Conservation (phyloP, 192 early-diverging fungal species). For the Podila epicladia region DNA sequence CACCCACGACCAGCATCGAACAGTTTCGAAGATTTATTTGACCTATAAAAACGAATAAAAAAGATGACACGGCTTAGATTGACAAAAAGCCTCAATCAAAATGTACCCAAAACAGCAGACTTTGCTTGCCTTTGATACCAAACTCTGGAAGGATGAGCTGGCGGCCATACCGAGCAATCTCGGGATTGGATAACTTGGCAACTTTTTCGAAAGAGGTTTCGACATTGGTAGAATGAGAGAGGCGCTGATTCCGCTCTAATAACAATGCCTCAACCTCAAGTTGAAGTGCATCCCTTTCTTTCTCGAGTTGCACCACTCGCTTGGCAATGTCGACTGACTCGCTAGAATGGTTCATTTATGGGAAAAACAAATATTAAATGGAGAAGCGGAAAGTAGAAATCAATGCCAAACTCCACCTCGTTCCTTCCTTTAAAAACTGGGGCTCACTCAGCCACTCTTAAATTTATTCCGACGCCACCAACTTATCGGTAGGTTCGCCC, state of each 20-base stretch:
- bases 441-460: too few species aligned
- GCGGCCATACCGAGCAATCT: conserved; percentile 85
- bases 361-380: too few species aligned
- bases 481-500: too few species aligned
- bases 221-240: not conserved
- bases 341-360: too few species aligned
- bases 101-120: not conserved
- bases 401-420: too few species aligned
- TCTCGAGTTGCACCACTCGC: too few species aligned
- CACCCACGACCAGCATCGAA: conserved; percentile 87
- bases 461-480: too few species aligned
- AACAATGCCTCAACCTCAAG: conserved; percentile 20
- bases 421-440: too few species aligned
- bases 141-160: conserved; percentile 88
- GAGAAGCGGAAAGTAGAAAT: too few species aligned
- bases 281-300: conserved; percentile 29
- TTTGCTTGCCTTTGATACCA: conserved; percentile 67
- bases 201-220: conserved; percentile 29
- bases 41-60: conserved; percentile 51
- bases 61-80: not conserved
- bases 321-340: too few species aligned
- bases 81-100: not conserved
- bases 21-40: conserved; percentile 81
- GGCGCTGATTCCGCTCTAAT: conserved; percentile 9
- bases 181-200: conserved; percentile 64